phyloP scores from a whole-genome alignment of 2,329 filamentous ascomycete genomes.

The Colletotrichum ledebouriae region DNA sequence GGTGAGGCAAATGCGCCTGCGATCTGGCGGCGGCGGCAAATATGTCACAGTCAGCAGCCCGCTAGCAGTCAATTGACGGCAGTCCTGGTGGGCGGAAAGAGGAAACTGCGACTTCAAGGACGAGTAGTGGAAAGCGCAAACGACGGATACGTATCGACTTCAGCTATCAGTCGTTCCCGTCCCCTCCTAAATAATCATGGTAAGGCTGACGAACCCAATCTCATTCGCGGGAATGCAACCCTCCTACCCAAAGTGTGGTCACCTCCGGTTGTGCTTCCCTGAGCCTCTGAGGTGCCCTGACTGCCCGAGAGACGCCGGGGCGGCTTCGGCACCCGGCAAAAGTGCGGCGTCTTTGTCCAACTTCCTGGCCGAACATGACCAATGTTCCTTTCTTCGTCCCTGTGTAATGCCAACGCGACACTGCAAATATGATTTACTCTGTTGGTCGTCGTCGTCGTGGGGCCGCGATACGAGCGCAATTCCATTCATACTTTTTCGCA shows the following conservation, averaged over 20 bases:
- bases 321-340: no score
- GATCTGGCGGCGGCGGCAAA: no score
- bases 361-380: no score
- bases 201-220: constrained; percentile 37
- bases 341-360: no score
- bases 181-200: neutral
- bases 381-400: no score
- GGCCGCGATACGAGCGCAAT: constrained; percentile 18
- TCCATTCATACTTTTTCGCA: constrained; percentile 8
- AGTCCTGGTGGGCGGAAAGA: neutral
- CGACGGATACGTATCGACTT: no score
- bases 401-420: neutral
- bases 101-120: neutral
- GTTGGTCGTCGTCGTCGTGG: constrained; percentile 6
- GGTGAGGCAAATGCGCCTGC: neutral
- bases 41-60: neutral
- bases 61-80: neutral
- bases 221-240: constrained; percentile 22
- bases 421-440: neutral
- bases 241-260: neutral
- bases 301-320: no score
- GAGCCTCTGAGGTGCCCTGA: neutral
- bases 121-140: no score
- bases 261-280: no score
- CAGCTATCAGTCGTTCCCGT: neutral